Conservation (phyloP, 192 early-diverging fungal species). For the Obelidium mucronatum region DNA sequence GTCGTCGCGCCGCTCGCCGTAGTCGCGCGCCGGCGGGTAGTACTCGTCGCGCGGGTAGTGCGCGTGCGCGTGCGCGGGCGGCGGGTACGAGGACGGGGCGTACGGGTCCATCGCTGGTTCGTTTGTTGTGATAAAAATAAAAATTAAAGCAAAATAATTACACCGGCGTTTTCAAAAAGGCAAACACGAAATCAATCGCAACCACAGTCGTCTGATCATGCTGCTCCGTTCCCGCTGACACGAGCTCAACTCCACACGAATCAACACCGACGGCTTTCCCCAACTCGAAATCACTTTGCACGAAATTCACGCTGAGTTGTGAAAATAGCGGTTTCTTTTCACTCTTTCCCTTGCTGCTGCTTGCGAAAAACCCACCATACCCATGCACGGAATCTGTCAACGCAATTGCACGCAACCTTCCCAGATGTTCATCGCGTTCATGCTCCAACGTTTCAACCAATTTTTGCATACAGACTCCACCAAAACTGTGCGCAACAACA, state of each 20-base stretch:
- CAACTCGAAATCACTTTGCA: slow-evolving; percentile 5
- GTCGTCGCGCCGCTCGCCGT: not conserved
- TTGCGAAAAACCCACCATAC: not conserved
- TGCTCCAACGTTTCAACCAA: not conserved
- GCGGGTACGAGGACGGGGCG: not conserved
- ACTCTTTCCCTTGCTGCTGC: not conserved
- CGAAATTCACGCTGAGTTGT: slow-evolving; percentile 23
- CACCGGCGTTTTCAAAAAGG: not conserved
- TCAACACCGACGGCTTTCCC: not conserved
- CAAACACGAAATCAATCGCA: not conserved
- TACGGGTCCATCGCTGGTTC: not conserved
- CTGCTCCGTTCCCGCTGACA: slow-evolving; percentile 23
- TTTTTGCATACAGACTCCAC: slow-evolving; percentile 21
- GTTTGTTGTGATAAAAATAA: not conserved
- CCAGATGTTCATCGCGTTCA: not conserved
- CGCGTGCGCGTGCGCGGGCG: not conserved
- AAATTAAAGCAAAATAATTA: not conserved
- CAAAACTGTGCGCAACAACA: slow-evolving; percentile 33
- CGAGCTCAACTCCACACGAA: not conserved
- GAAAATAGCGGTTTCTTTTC: too few species aligned
- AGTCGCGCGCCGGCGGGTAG: not conserved
- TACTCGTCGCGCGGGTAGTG: not conserved
- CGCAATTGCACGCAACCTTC: slow-evolving; percentile 10
- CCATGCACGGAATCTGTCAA: slow-evolving; percentile 39
- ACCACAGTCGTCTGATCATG: slow-evolving; percentile 30